Conservation (phyloP, 768 basidiomycete species). For the Tephrocybe sp. region DNA sequence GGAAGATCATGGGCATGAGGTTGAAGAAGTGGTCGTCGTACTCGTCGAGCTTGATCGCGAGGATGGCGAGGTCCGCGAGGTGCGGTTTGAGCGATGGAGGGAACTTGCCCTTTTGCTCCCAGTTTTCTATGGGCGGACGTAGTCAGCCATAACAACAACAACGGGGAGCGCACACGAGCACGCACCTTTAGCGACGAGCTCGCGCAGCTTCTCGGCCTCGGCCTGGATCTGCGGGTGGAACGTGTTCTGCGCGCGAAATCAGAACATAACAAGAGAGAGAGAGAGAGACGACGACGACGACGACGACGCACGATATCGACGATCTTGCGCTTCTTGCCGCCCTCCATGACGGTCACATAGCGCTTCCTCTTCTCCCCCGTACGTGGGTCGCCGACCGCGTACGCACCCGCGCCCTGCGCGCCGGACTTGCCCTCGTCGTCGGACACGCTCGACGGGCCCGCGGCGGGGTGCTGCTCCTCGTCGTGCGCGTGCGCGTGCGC, state of each 20-base stretch:
- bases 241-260: conserved; percentile 56
- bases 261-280: conserved; percentile 1
- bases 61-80: conserved; percentile 68
- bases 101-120: conserved; percentile 87
- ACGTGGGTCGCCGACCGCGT: conserved; percentile 30
- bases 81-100: conserved; percentile 76
- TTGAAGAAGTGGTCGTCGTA: conserved; percentile 94
- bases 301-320: conserved; percentile 59
- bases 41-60: conserved; percentile 81
- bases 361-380: conserved; percentile 54
- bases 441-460: conserved; percentile 3
- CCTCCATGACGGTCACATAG: conserved; percentile 50
- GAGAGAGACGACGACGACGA: not conserved
- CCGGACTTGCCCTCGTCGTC: conserved; percentile 9
- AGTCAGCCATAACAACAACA: no score
- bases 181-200: conserved; percentile 61
- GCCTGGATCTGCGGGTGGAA: conserved; percentile 74
- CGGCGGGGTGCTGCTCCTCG: not conserved
- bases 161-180: conserved; percentile 12
- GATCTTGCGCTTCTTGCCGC: conserved; percentile 70
- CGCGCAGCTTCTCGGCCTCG: conserved; percentile 59
- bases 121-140: conserved; percentile 76
- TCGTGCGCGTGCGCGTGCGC: not conserved
- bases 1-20: conserved; percentile 83
- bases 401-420: not conserved